These are phyloP conservation scores for Quercus dentata DNA, from an alignment of 306 rosid genomes.

Conservation along the genomic window DNA sequence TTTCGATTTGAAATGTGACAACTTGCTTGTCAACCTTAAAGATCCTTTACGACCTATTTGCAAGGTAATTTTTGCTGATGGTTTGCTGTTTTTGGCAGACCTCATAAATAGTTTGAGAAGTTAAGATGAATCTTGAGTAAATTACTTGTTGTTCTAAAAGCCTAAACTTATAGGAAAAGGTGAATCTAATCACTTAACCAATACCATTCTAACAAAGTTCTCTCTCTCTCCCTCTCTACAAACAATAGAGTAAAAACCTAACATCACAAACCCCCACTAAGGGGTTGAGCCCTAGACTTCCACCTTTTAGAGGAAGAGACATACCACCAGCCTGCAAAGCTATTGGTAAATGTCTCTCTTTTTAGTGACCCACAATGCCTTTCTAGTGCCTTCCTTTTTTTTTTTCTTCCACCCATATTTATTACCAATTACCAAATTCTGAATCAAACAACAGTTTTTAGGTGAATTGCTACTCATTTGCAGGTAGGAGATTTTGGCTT, in stretches of 20 bases:
- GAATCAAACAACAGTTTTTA: background rate
- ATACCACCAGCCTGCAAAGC: background rate
- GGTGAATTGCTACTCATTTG: constrained; percentile 3
- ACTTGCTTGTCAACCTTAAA: constrained; percentile 82
- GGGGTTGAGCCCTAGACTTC: background rate
- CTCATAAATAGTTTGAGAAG: background rate
- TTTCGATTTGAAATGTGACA: constrained; percentile 90
- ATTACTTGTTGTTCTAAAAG: too few species aligned
- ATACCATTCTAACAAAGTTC: background rate
- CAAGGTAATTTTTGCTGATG: constrained; percentile 51
- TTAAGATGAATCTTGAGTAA: too few species aligned
- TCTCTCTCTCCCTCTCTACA: background rate
- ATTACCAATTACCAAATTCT: background rate
- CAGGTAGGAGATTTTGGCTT: constrained; percentile 95
- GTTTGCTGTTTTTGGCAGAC: background rate
- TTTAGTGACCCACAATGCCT: background rate
- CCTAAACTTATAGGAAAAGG: too few species aligned
- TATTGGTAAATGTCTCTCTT: background rate
- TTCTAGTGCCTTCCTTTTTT: background rate
- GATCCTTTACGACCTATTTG: constrained; percentile 85
- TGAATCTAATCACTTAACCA: too few species aligned
- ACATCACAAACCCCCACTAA: background rate
- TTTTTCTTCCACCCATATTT: background rate
- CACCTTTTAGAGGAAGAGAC: background rate
- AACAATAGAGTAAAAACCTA: background rate